Percentiles rank a stretch among this genome's conserved stretches.
These are phyloP conservation scores for Musa acuminata DNA, from an alignment of 176 grass and related monocot species.

Conservation along the genomic window DNA sequence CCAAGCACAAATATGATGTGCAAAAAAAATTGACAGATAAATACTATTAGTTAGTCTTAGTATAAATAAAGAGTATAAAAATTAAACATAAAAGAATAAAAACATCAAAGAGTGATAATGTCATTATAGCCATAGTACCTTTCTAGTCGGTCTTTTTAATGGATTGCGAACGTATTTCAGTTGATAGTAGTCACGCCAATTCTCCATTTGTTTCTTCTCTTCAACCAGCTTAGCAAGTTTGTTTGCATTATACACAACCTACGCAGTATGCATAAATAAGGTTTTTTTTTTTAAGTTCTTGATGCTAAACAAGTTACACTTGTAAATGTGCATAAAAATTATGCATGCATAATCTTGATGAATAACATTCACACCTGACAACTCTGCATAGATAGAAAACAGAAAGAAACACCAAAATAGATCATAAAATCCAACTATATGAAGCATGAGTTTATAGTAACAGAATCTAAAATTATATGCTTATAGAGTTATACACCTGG, in stretches of 20 bases:
- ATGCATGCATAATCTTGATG: no score
- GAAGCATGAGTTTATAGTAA: not conserved
- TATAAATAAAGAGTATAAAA: not conserved
- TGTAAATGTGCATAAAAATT: not conserved
- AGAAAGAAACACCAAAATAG: conserved; percentile 11
- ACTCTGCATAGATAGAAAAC: not conserved
- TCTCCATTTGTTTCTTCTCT: conserved; percentile 81
- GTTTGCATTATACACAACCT: conserved; percentile 95
- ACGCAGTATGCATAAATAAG: not conserved
- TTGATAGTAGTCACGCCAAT: conserved; percentile 85
- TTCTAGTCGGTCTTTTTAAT: conserved; percentile 55
- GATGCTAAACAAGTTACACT: not conserved
- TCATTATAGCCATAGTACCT: conserved; percentile 28
- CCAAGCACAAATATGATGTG: conserved; percentile 14
- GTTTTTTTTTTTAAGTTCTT: not conserved
- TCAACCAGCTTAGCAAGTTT: conserved; percentile 74
- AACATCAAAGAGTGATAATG: not conserved
- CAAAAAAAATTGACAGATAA: not conserved
- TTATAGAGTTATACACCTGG: no score
- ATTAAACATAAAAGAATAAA: not conserved
- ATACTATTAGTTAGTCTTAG: not conserved
- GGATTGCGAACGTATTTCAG: conserved; percentile 75
- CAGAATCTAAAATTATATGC: not conserved
- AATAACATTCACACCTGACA: no score
- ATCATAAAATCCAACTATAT: conserved; percentile 4